Percentiles rank a stretch among this genome's conserved stretches.
These are phyloP conservation scores for Heliamphora pulchella DNA, from an alignment of 179 eudicot genomes.

Conservation along the genomic window DNA sequence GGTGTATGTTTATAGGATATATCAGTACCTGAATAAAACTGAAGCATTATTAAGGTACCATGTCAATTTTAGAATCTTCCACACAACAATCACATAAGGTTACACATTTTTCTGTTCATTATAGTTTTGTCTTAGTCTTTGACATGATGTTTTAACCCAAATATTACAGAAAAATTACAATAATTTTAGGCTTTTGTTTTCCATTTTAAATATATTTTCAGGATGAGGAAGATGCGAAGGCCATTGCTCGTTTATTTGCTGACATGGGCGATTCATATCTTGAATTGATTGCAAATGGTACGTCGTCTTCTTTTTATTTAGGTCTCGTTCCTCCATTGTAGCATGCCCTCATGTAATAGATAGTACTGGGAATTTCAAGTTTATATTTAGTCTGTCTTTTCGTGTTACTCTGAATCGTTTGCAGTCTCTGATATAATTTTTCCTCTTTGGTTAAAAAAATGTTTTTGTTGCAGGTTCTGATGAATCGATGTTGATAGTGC, in stretches of 20 bases:
- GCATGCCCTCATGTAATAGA: neutral
- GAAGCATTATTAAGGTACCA: neutral
- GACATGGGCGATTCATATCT: slow-evolving; percentile 99
- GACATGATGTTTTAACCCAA: neutral
- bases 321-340: slow-evolving; percentile 10
- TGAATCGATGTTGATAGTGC: slow-evolving; percentile 89
- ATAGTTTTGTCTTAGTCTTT: neutral
- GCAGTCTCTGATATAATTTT: slow-evolving; percentile 4
- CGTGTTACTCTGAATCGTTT: neutral
- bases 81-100: neutral
- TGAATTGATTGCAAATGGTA: slow-evolving; percentile 93
- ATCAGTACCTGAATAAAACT: neutral
- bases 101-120: neutral
- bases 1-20: neutral
- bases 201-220: slow-evolving; percentile 25
- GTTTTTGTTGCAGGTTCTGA: slow-evolving; percentile 63
- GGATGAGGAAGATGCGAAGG: slow-evolving; percentile 99
- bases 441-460: slow-evolving; percentile 8
- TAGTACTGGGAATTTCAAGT: neutral
- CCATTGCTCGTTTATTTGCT: slow-evolving; percentile 95
- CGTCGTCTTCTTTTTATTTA: slow-evolving; percentile 15
- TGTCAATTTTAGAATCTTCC: neutral
- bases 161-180: neutral
- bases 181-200: neutral
- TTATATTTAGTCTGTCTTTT: slow-evolving; percentile 3